Conservation (phyloP, 768 basidiomycete genomes). For the Leccinum variicolor region DNA sequence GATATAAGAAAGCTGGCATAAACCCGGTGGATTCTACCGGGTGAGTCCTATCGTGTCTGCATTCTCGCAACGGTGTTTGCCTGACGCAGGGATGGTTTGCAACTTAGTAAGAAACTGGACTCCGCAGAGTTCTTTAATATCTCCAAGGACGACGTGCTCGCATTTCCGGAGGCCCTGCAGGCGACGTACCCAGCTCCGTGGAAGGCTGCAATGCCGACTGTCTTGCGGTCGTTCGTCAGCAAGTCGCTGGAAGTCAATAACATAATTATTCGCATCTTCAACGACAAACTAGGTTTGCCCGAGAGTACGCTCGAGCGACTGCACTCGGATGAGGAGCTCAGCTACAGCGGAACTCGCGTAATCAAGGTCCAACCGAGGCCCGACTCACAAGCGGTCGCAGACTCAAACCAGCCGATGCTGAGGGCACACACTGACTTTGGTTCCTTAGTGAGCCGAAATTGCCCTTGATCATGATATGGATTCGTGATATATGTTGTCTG, state of each 20-base stretch:
- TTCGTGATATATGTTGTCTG: too few species aligned
- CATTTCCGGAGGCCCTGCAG: conserved; percentile 50
- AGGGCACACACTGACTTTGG: too few species aligned
- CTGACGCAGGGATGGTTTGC: not conserved
- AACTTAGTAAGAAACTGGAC: conserved; percentile 33
- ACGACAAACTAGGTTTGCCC: conserved; percentile 35
- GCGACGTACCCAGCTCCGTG: conserved; percentile 57
- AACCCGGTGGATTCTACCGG: conserved; percentile 28
- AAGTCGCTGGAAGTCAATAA: conserved; percentile 57
- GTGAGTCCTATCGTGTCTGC: conserved; percentile 6
- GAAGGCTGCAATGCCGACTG: conserved; percentile 45
- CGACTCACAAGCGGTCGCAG: too few species aligned
- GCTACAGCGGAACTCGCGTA: conserved; percentile 55
- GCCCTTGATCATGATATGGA: too few species aligned
- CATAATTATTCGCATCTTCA: conserved; percentile 41
- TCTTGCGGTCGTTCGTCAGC: conserved; percentile 50
- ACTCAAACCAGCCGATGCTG: conserved; percentile 33
- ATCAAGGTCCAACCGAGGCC: conserved; percentile 46
- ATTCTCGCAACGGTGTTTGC: not conserved
- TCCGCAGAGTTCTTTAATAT: conserved; percentile 63
- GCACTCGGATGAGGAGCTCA: conserved; percentile 45
- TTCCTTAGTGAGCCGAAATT: too few species aligned
- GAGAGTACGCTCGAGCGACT: conserved; percentile 39
- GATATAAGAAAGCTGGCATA: not conserved
- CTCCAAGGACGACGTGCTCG: conserved; percentile 64